phyloP scores from a whole-genome alignment of 2,329 filamentous ascomycete species.

The Neonectria coccinea region DNA sequence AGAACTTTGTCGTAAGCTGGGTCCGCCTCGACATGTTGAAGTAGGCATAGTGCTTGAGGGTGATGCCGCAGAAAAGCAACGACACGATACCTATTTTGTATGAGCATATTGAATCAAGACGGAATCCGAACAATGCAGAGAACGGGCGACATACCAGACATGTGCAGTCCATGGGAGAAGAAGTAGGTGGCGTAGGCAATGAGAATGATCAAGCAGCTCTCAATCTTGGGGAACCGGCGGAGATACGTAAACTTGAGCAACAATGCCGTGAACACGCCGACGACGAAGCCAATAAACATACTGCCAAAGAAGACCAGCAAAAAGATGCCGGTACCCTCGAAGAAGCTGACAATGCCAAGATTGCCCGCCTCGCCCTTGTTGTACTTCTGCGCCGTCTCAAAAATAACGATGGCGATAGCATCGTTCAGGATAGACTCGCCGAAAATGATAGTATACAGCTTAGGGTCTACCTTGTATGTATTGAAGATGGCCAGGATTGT shows the following conservation, averaged over 20 bases:
- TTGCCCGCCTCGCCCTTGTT: conserved; percentile 78
- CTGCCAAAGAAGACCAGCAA: conserved; percentile 96
- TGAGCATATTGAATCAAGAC: conserved; percentile 22
- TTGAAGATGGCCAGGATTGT: conserved; percentile 99
- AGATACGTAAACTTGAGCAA: conserved; percentile 95
- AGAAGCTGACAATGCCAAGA: conserved; percentile 82
- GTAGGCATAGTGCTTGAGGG: conserved; percentile 98
- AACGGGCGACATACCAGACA: conserved; percentile 78
- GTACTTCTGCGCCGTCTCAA: conserved; percentile 96
- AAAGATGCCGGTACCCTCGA: conserved; percentile 95
- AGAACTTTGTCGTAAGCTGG: conserved; percentile 96
- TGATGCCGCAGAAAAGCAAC: conserved; percentile 96
- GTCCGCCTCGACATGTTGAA: conserved; percentile 99
- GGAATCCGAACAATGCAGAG: too few species aligned
- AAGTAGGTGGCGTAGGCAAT: conserved; percentile 98
- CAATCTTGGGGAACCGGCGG: conserved; percentile 92
- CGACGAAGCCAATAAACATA: conserved; percentile 85
- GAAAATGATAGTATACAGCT: conserved; percentile 98
- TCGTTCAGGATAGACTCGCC: conserved; percentile 98
- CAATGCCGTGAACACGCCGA: conserved; percentile 88
- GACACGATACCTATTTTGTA: conserved; percentile 85
- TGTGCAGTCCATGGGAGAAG: conserved; percentile 93
- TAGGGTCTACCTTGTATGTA: conserved; percentile 98
- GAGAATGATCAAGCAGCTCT: conserved; percentile 92
- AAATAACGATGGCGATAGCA: conserved; percentile 97